Conservation (phyloP, 1,284 basidiomycete species). For the Heterobasidion irregulare region DNA sequence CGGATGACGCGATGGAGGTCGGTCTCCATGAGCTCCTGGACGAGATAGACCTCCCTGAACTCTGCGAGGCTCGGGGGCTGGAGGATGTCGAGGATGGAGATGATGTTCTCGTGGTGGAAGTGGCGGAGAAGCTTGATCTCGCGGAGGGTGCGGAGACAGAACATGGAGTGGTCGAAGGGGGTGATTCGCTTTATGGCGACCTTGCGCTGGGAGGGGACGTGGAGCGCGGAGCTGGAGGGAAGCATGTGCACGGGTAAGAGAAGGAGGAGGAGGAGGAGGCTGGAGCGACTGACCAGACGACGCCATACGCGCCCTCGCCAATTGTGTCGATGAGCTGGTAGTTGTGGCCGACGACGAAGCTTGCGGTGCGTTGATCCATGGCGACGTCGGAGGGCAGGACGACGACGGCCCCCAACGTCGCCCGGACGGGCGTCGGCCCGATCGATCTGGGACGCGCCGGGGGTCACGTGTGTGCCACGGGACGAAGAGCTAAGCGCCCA, state of each 20-base stretch:
- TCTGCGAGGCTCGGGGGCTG: constrained; percentile 48
- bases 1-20: constrained; percentile 85
- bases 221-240: constrained; percentile 52
- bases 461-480: neutral
- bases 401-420: too few species aligned
- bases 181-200: constrained; percentile 80
- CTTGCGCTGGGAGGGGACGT: constrained; percentile 53
- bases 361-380: constrained; percentile 12
- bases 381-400: too few species aligned
- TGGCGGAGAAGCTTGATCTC: constrained; percentile 83
- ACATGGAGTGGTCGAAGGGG: constrained; percentile 86
- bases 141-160: constrained; percentile 78
- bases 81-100: constrained; percentile 79
- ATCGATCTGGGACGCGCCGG: neutral
- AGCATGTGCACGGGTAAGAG: constrained; percentile 2
- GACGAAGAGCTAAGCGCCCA: neutral
- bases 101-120: constrained; percentile 77
- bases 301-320: constrained; percentile 78
- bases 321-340: constrained; percentile 75
- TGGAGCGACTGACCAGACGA: constrained; percentile 44
- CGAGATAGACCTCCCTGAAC: constrained; percentile 78
- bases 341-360: constrained; percentile 53
- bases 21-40: constrained; percentile 89
- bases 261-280: constrained; percentile 1
- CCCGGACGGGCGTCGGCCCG: too few species aligned